Conservation (phyloP, 495 filamentous ascomycete species). For the Penicillium riverlandense region DNA sequence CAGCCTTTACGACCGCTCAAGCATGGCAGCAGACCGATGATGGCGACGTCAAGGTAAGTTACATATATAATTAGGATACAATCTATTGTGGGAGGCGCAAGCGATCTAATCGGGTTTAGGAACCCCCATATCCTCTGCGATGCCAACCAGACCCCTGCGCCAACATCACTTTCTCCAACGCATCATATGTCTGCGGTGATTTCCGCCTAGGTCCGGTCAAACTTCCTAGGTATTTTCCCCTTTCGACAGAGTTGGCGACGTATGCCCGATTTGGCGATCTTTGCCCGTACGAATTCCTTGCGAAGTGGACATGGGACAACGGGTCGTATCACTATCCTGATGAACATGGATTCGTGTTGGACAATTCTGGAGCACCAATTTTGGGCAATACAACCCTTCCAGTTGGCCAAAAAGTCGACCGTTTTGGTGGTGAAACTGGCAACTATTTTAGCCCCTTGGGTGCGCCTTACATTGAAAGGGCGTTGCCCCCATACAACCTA, state of each 20-base stretch:
- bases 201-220: slow-evolving; percentile 40
- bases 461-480: slow-evolving; percentile 44
- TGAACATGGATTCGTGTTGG: slow-evolving; percentile 34
- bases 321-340: slow-evolving; percentile 32
- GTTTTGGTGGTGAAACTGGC: slow-evolving; percentile 45
- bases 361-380: slow-evolving; percentile 26
- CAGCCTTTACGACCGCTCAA: too few species aligned
- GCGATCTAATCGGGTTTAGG: not conserved
- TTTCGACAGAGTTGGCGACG: slow-evolving; percentile 24
- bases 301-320: slow-evolving; percentile 30
- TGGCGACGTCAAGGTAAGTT: too few species aligned
- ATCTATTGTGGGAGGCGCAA: too few species aligned
- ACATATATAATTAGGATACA: too few species aligned
- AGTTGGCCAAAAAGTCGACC: slow-evolving; percentile 43
- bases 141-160: slow-evolving; percentile 27
- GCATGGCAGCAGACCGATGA: too few species aligned
- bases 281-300: slow-evolving; percentile 42
- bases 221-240: slow-evolving; percentile 31
- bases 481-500: slow-evolving; percentile 46
- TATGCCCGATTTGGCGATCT: slow-evolving; percentile 44
- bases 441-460: slow-evolving; percentile 38
- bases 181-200: slow-evolving; percentile 44
- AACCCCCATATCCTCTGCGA: slow-evolving; percentile 3
- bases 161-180: slow-evolving; percentile 28
- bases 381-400: slow-evolving; percentile 36